Evolutionary conservation across 768 basidiomycete species (phyloP).

Genomic region (Lanmaoa rubissima): DNA sequence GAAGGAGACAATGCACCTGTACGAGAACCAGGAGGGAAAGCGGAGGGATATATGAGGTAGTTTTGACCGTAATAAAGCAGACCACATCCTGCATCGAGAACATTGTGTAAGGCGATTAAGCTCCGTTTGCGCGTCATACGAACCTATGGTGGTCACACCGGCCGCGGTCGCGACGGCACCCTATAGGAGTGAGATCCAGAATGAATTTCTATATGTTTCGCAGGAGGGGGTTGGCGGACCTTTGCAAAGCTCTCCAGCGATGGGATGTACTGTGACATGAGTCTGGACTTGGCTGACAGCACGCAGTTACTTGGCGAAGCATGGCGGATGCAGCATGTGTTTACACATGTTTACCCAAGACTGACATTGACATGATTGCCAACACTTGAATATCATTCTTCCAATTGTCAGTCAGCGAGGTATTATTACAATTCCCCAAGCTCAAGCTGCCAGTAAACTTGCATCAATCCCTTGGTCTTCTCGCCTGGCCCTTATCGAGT

Average conservation of each 20-base stretch:
- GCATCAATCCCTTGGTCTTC: background rate
- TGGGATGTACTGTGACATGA: slow-evolving; percentile 42
- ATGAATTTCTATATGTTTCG: background rate
- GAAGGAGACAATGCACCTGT: slow-evolving; percentile 48
- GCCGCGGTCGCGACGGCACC: slow-evolving; percentile 56
- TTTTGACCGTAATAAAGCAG: slow-evolving; percentile 86
- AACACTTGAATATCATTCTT: too few relatives aligned
- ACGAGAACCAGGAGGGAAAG: slow-evolving; percentile 76
- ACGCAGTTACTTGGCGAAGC: background rate
- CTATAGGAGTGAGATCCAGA: slow-evolving; percentile 34
- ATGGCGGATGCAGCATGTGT: background rate
- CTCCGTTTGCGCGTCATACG: slow-evolving; percentile 3
- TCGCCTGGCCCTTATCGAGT: background rate
- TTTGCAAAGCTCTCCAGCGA: slow-evolving; percentile 46
- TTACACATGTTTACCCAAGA: slow-evolving; percentile 16
- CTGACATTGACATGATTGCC: too few relatives aligned
- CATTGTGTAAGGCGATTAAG: background rate
- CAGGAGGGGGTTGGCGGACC: slow-evolving; percentile 19
- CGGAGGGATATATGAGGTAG: slow-evolving; percentile 87
- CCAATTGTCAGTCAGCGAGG: background rate
- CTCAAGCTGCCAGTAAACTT: background rate
- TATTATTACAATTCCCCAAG: background rate
- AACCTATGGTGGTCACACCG: slow-evolving; percentile 56
- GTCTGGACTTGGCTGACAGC: background rate
- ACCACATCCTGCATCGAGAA: slow-evolving; percentile 50